Evolutionary conservation across 2,329 filamentous ascomycete species (phyloP), one percentile per base, ranked within the genome.

Genomic region (Penicillium sp.): DNA sequence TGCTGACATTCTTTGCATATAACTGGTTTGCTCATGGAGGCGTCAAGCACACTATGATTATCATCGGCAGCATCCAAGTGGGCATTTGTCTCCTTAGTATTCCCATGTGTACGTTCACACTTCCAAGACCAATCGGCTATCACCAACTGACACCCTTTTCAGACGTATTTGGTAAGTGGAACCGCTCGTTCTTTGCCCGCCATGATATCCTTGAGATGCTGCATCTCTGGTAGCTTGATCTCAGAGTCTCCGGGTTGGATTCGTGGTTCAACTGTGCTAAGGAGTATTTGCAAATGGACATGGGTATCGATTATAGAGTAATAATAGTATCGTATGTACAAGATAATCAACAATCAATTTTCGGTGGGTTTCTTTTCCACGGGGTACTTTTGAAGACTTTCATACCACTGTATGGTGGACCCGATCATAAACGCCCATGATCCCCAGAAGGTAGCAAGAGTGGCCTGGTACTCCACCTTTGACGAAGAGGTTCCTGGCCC

Each of bases 1-100:
- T 87, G 7, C 79, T 97, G 55, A 96, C 93, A 0, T 96, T 88
- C 72, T 89, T 85, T 64, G 92, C 91, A 1, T 96, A 91, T 67
- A 81, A 92, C 56, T 97, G 93, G 93, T 81, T 96, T 26, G 81
- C 89, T 10, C 63, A 77, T 1, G 70, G 72, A 9, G 85, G 85
- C 1, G 85, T 86, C 58, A 81, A 83, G 47, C 67, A 68, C 23
- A 78, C 84, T 0, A 93, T 97, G 75, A 82, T 89, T 53, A 82
- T 85, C 21, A 83, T 96, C 47, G 88, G 85, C 1, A 89, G 86
- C 35, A 86, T 96, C 19, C 92, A 97, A 76, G 81, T 96, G 0
- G 87, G 80, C 1, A 80, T 96, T 49, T 96, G 92, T 72, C 72
- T 88, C 50, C 72, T 90, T 62, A 92, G 87, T 53, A 81, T 96